phyloP scores from a whole-genome alignment of 495 filamentous ascomycete genomes.

The Daldinia loculata region DNA sequence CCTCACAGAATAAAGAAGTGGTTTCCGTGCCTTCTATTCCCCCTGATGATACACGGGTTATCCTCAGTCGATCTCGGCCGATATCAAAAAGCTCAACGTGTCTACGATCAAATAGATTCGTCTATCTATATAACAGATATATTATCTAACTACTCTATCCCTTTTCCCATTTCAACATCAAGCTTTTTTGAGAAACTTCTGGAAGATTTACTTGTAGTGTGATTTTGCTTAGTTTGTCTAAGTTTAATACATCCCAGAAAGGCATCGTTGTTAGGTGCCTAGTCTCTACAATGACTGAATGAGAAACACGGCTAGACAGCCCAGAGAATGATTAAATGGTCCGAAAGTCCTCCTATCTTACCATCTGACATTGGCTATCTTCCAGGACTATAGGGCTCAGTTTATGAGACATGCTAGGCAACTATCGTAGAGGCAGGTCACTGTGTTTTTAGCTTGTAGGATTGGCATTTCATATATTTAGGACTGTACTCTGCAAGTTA shows the following conservation, averaged over 20 bases:
- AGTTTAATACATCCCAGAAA: not conserved
- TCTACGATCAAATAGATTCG: too few species aligned
- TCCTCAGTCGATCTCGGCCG: too few species aligned
- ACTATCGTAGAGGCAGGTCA: not conserved
- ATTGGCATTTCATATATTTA: not conserved
- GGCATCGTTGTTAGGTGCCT: not conserved
- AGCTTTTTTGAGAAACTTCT: too few species aligned
- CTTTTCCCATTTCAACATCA: too few species aligned
- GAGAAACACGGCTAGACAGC: not conserved
- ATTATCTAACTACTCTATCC: too few species aligned
- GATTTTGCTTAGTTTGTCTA: too few species aligned
- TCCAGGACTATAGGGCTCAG: not conserved
- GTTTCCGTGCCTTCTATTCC: too few species aligned
- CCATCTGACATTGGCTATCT: not conserved
- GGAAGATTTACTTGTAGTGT: too few species aligned
- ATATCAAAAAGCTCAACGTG: too few species aligned
- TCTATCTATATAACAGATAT: too few species aligned
- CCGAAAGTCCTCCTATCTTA: not conserved
- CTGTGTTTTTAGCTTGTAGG: not conserved
- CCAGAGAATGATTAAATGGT: not conserved
- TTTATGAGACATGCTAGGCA: constrained; percentile 4
- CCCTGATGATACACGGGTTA: too few species aligned
- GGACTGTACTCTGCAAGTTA: not conserved
- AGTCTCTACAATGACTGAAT: not conserved
- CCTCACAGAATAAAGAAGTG: too few species aligned